Evolutionary conservation across 2,329 filamentous ascomycete genomes (phyloP).

Genomic region (Penicillium paneum): DNA sequence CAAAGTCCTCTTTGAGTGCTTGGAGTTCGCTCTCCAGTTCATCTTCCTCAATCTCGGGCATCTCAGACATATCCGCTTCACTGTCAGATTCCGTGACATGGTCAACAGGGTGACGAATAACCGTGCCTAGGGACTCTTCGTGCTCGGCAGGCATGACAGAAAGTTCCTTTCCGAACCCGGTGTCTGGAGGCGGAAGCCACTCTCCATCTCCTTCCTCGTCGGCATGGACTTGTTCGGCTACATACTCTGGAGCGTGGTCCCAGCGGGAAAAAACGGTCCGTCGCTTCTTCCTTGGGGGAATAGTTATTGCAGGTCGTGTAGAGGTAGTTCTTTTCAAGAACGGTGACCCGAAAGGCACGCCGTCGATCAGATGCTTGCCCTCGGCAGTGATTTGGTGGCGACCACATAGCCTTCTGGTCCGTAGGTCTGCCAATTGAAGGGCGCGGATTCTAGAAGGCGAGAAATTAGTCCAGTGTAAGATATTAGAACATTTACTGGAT

Average conservation of each 20-base stretch:
- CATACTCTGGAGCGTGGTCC: conserved; percentile 20
- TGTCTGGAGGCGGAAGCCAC: conserved; percentile 27
- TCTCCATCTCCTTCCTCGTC: conserved; percentile 34
- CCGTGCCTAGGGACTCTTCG: conserved; percentile 34
- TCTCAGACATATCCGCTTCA: conserved; percentile 30
- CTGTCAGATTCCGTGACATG: conserved; percentile 31
- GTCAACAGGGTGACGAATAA: conserved; percentile 34
- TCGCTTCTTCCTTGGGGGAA: conserved; percentile 71
- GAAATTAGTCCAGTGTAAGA: not conserved
- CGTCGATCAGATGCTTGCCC: conserved; percentile 79
- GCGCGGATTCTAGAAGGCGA: conserved; percentile 64
- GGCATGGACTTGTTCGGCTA: not conserved
- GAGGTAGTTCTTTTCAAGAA: conserved; percentile 57
- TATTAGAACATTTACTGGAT: not conserved
- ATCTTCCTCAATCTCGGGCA: conserved; percentile 33
- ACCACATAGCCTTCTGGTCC: conserved; percentile 68
- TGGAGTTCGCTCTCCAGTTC: conserved; percentile 47
- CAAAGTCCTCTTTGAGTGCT: conserved; percentile 44
- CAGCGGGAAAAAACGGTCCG: conserved; percentile 38
- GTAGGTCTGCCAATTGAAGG: conserved; percentile 70
- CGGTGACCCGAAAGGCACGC: conserved; percentile 76
- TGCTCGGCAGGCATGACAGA: conserved; percentile 24
- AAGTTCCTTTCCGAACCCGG: conserved; percentile 28
- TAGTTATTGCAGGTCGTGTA: conserved; percentile 63
- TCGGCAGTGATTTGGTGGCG: conserved; percentile 75